Evolutionary conservation across 305 asterid species (phyloP).

Genomic region (Fraxinus baroniana): DNA sequence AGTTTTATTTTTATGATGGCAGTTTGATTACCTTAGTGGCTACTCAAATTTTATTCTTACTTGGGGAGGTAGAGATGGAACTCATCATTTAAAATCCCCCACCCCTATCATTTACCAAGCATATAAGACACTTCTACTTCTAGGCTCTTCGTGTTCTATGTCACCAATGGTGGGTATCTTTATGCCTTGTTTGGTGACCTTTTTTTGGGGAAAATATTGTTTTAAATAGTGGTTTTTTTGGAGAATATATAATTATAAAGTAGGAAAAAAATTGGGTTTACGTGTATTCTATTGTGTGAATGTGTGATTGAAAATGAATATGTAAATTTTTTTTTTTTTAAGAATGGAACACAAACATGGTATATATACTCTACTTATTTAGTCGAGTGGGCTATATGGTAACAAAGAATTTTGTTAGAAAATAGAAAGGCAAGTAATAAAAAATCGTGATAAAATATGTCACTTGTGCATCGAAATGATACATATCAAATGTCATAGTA

Average conservation of each 20-base stretch:
- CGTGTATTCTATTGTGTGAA: no score
- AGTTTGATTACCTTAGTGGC: neutral
- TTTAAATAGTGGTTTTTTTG: no score
- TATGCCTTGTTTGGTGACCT: neutral
- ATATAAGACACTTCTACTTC: neutral
- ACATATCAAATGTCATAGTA: neutral
- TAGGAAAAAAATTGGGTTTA: no score
- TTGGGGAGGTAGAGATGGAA: neutral
- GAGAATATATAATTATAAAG: no score
- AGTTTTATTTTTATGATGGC: neutral
- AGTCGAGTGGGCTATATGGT: neutral
- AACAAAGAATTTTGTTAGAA: neutral
- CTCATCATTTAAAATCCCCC: neutral
- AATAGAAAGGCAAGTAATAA: neutral
- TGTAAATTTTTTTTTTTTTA: no score
- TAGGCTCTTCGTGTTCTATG: neutral
- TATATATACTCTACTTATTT: neutral
- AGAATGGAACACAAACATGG: no score
- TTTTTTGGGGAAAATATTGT: no score
- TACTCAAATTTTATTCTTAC: neutral
- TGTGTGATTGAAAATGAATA: no score
- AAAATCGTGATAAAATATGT: neutral
- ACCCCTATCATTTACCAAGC: neutral
- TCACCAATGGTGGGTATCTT: neutral
- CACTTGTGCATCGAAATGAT: neutral